phyloP scores from a whole-genome alignment of 305 asterid genomes.

The Fraxinus platypoda region DNA sequence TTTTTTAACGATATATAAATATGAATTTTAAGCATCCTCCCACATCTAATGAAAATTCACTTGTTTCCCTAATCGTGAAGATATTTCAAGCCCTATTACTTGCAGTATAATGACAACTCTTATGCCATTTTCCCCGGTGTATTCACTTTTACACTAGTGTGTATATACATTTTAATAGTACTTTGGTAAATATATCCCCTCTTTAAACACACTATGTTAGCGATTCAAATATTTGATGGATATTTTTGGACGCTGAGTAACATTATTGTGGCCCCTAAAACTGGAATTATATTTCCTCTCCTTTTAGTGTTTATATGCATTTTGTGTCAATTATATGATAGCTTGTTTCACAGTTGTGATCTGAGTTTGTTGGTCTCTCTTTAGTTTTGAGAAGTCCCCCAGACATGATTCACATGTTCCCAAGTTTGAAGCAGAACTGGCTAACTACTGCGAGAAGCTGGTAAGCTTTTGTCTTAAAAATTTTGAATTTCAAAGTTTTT shows the following conservation, averaged over 20 bases:
- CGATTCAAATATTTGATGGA: neutral
- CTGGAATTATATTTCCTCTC: neutral
- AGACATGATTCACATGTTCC: slow-evolving; percentile 82
- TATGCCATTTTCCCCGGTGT: neutral
- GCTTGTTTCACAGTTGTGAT: slow-evolving; percentile 13
- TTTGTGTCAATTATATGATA: slow-evolving; percentile 6
- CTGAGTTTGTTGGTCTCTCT: slow-evolving; percentile 27
- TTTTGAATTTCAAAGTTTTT: neutral
- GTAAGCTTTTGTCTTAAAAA: slow-evolving; percentile 44
- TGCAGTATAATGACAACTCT: neutral
- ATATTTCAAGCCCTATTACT: neutral
- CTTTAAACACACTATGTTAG: neutral
- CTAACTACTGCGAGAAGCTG: slow-evolving; percentile 89
- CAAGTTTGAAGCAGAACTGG: slow-evolving; percentile 91
- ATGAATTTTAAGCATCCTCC: neutral
- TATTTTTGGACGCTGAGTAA: neutral
- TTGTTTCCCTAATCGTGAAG: neutral
- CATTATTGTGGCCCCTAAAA: slow-evolving; percentile 6
- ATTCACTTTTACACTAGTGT: neutral
- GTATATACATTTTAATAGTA: neutral
- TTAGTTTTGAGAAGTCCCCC: slow-evolving; percentile 90
- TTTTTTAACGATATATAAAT: neutral
- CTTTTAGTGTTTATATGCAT: neutral
- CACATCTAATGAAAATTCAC: neutral
- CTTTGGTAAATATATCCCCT: neutral